Evolutionary conservation across 2,329 filamentous ascomycete species (phyloP), one percentile per base, ranked within the genome.

Genomic region (Westerdykella aurantiaca): DNA sequence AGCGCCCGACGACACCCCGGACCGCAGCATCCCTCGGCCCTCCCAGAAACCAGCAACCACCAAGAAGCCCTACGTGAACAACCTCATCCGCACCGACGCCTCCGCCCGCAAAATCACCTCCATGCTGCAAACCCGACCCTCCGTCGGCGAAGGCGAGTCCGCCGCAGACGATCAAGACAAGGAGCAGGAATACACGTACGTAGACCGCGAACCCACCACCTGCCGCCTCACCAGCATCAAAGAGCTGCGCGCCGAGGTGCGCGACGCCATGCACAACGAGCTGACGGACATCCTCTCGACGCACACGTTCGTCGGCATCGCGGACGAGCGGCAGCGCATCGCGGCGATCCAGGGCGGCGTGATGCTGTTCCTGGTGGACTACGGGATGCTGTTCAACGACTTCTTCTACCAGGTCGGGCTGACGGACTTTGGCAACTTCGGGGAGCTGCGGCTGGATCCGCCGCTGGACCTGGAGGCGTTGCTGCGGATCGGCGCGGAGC

Each of bases 401-500:
- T 94, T 91, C 65, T 94, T 97, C 66, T 98, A 98, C 70, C 93
- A 98, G 69, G 72, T 97, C 16, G 91, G 89, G 0, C 77, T 98
- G 31, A 95, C 89, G 0, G 89, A 98, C 61, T 98, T 98, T 68
- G 88, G 86, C 1, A 98, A 98, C 63, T 96, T 95, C 59, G 93
- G 93, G 2, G 68, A 75, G 17, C 89, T 98, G 46, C 81, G 80
- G 10, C 88, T 98, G 57, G 79, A 82, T 39, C 86, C 88, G 2
- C 78, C 88, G 0, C 76, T 96, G 1, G 75, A 81, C 45, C 70
- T 98, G 5, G 71, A 75, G 4, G 80, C 86, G 44, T 67, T 97
- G 5, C 75, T 98, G 12, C 70, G 72, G 11, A 78, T 95, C 34
- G 91, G 82, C 1, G 87, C 83, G 1, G 79, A 86, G 37, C 72